Evolutionary conservation across 73 alveolate genomes (phyloP), one percentile per base, ranked within the genome.

Genomic region (Stentor roeselii): DNA sequence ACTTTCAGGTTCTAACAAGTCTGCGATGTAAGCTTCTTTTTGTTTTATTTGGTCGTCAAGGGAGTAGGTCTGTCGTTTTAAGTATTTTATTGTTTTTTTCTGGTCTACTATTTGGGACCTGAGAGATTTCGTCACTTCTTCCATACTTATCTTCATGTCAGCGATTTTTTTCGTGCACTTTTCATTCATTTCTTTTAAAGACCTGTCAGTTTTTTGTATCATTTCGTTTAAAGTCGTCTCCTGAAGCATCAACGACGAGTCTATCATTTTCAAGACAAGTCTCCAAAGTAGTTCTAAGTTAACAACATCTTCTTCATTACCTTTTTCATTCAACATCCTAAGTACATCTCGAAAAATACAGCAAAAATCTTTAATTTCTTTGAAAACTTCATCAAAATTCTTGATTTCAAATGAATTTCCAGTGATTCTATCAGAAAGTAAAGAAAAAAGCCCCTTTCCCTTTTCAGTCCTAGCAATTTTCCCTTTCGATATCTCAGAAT

Each of bases 261-360:
- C 80, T 21, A 21, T 27, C 14, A n/a, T 27, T 67, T 67, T 67
- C 11, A 67, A 15, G 42, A 67, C 41, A 1, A 32, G 21, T 67
- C 80, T 67, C 42, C 80, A 67, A 27, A 67, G 41, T 32, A 67
- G n/a, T 67, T 67, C 80, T 1, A 67, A 21, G n/a, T 21, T 1
- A 27, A 67, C 80, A 32, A 32, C 80, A 27, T 67, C 80, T 21
- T 67, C 37, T 27, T 67, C 80, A 21, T 21, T 34, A 11, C 41
- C 80, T 67, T 67, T 67, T 36, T 32, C 37, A 21, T n/a, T 30
- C 0, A 67, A 21, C 14, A 40, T 21, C 34, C 80, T 67, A 15
- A 67, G 34, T 14, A 67, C 34, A 67, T 67, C 80, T 2, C 80
- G n/a, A 21, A 67, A 67, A 32, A 67, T 34, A 36, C 80, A 14